These are phyloP conservation scores for Zygosaccharomyces bailii DNA, from an alignment of 805 yeast species.

Conservation along the genomic window DNA sequence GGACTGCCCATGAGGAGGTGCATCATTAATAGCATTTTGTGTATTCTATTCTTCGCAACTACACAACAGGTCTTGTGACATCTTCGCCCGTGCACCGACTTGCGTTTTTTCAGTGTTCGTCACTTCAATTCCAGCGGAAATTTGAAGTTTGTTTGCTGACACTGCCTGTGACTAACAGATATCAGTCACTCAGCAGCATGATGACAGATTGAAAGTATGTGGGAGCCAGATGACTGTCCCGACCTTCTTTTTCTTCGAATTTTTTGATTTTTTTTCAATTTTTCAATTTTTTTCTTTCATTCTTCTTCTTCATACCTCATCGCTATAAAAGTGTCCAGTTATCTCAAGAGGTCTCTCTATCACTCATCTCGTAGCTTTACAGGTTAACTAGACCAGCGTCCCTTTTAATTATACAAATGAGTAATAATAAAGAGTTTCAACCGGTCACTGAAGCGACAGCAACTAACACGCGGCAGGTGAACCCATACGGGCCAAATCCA, in stretches of 20 bases:
- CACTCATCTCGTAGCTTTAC: background rate
- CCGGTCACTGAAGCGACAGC: constrained; percentile 42
- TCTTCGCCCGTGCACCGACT: constrained; percentile 8
- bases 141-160: constrained; percentile 2
- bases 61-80: constrained; percentile 7
- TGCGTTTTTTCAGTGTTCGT: constrained; percentile 3
- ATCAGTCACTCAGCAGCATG: constrained; percentile 3
- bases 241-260: constrained; percentile 1
- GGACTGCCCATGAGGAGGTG: too few relatives aligned
- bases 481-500: constrained; percentile 96
- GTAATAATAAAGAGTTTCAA: constrained; percentile 35
- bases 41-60: constrained; percentile 4
- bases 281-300: background rate
- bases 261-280: background rate
- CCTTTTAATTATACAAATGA: constrained; percentile 7
- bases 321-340: background rate
- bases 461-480: constrained; percentile 39
- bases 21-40: constrained; percentile 1
- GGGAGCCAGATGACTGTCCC: constrained; percentile 4
- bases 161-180: background rate
- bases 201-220: constrained; percentile 1
- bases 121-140: constrained; percentile 6
- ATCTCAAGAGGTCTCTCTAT: background rate
- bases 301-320: background rate
- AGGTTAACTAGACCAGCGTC: background rate